Conservation (phyloP, 352 stramenopile genomes). For the Saprolegnia diclina region DNA sequence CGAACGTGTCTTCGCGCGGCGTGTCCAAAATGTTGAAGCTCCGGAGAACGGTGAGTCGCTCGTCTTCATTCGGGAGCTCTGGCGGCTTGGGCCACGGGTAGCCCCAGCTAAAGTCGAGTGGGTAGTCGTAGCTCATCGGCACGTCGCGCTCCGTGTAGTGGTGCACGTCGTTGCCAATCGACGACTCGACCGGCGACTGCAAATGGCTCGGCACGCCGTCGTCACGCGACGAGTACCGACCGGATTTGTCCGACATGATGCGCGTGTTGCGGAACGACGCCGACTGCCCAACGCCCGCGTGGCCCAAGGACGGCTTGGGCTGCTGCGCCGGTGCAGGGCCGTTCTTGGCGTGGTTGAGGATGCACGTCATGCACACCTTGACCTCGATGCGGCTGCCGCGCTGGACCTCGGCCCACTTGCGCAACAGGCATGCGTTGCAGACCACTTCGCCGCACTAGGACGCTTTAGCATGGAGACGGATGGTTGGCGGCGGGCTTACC, state of each 20-base stretch:
- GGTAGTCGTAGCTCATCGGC: conserved; percentile 20
- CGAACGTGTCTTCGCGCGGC: conserved; percentile 50
- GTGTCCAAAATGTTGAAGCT: conserved; percentile 58
- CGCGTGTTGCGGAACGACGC: conserved; percentile 31
- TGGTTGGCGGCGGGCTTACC: conserved; percentile 8
- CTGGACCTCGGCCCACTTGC: conserved; percentile 58
- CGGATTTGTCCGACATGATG: conserved; percentile 32
- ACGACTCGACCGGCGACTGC: conserved; percentile 27
- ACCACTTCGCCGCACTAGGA: conserved; percentile 70
- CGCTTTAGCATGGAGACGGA: background rate
- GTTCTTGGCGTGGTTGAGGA: conserved; percentile 44
- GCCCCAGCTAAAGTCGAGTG: conserved; percentile 35
- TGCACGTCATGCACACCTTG: conserved; percentile 72
- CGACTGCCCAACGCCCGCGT: background rate
- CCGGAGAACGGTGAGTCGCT: conserved; percentile 45
- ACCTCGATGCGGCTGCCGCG: conserved; percentile 54
- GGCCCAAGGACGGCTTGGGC: background rate
- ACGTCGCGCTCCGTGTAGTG: conserved; percentile 27
- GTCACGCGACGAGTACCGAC: conserved; percentile 2
- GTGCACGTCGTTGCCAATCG: conserved; percentile 27
- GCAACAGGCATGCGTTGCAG: conserved; percentile 71
- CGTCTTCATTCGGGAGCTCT: conserved; percentile 44
- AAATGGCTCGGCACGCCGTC: conserved; percentile 1
- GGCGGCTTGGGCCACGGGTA: conserved; percentile 73
- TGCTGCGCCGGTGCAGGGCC: background rate